Evolutionary conservation across 106 monocot genomes (phyloP), one percentile per base, ranked within the genome.

Genomic region (Apostasia shenzhenica): DNA sequence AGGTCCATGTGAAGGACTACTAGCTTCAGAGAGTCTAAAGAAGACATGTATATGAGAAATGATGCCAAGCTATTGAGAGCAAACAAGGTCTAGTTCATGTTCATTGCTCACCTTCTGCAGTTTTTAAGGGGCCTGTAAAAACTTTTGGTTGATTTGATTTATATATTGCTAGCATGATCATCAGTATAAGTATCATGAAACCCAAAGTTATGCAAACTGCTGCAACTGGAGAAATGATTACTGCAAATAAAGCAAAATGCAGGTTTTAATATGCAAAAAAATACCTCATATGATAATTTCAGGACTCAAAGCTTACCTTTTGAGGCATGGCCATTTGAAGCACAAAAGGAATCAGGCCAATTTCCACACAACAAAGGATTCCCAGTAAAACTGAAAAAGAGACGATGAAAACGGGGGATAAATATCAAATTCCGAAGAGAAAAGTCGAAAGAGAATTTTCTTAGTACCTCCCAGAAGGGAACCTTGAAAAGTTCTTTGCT

Each of bases 1-100:
- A 99, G 83, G 73, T 93, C 99, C 92, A 99, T 93, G 61, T 90
- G 86, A 63, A 99, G 99, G n/a, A 80, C 73, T 48, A 99, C 76
- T 42, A 99, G 72, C 55, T 93, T 93, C 55, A 93, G 99, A 41
- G 87, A 87, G 8, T 82, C 97, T 94, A 74, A 52, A 41, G 5
- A 52, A 54, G 58, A 44, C 5, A 59, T 41, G 48, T 9, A 4
- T 5, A 53, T 49, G 66, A 44, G 42, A 26, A 26, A 26, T 26
- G 0, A 26, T 26, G 26, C 44, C 53, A 63, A 37, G 41, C 8
- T 8, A 47, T 1, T 58, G 49, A 57, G 11, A 14, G 10, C 6
- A 70, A 45, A 3, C 57, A 54, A 52, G 2, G 8, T 8, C 41
- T 6, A 13, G 37, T 48, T 49, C 45, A 65, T 48, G 26, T 65